Base-by-base conservation (phyloP, 2,329 filamentous ascomycete genomes). In the Hawksworthiomyces lignivorus region DNA sequence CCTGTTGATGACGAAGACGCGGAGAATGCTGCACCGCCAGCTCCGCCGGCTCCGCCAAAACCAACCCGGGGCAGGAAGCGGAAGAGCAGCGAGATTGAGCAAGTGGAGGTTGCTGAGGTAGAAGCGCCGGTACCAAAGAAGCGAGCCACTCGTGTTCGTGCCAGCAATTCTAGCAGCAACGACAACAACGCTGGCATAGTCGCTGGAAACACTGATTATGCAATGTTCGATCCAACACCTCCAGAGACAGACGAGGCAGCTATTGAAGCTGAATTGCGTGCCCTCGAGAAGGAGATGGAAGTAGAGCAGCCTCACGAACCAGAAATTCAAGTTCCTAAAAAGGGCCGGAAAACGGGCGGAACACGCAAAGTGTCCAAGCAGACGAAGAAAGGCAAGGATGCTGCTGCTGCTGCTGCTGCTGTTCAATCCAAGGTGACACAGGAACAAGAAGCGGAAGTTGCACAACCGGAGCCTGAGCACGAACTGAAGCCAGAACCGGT, bases 21-120 rank as follows among this genome's bases (percentile, higher is more conserved):
- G 24, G 24, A 26, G 24, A 26, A 8, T 12, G 24, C 12, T 26
- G 24, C 8, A 12, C 50, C 56, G 3, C 54, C 56, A 12, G 38
- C 21, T 1, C 39, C 14, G 18, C 56, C 56, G 1, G 60, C 62
- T 3, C 57, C 62, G 1, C 55, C 60, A 1, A 71, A 72, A 50
- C 52, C 64, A 2, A 52, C 63, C 2, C 65, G 70, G 37, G 78
- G 77, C 22, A 78, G 70, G 55, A 87, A 87, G 58, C 70, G 82
- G 46, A 59, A 64, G 4, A 86, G 80, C 48, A 75, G 77, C 24
- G 73, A 73, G 9, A 61, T 80, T 34, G 70, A 77, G 15, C 68
- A 75, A 33, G 64, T 68, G 3, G n/a, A 44, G 1, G 57, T 55
- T 1, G 46, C 68, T 32, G 64, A 59, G 6, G 56, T 62, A 4